phyloP scores from a whole-genome alignment of 768 basidiomycete species.

The Termitomyces sp. region DNA sequence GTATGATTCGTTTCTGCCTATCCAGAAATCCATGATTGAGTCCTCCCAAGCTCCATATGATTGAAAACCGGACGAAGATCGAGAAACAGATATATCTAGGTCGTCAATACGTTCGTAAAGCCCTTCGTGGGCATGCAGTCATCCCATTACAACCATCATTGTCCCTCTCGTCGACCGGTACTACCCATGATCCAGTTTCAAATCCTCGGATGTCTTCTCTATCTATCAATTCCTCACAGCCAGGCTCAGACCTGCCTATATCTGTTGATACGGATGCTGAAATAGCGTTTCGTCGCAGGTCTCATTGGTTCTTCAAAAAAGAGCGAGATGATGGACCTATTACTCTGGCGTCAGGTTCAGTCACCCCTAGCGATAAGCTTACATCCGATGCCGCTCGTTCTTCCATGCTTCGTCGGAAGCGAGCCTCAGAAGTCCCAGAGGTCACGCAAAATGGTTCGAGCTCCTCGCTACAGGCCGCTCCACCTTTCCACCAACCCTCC shows the following conservation, averaged over 20 bases:
- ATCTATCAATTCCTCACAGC: conserved; percentile 30
- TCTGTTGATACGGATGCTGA: conserved; percentile 82
- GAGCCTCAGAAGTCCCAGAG: conserved; percentile 39
- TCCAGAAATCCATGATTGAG: neutral
- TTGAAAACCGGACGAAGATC: conserved; percentile 84
- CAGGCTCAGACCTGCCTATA: conserved; percentile 50
- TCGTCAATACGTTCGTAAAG: conserved; percentile 64
- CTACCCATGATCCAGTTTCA: conserved; percentile 5
- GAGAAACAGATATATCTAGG: conserved; percentile 82
- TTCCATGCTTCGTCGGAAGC: conserved; percentile 42
- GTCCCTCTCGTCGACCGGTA: conserved; percentile 15
- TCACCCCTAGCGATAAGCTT: conserved; percentile 27
- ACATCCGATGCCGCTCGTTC: conserved; percentile 36
- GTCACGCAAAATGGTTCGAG: neutral
- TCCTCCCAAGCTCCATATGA: conserved; percentile 75
- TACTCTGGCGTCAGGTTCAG: conserved; percentile 29
- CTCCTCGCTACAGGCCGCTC: neutral
- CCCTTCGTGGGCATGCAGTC: conserved; percentile 35
- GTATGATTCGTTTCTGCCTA: conserved; percentile 35
- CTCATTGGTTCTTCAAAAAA: conserved; percentile 52
- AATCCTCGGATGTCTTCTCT: conserved; percentile 14
- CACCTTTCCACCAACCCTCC: neutral
- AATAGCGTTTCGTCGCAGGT: conserved; percentile 57
- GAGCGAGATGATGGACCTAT: conserved; percentile 33
- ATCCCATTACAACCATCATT: conserved; percentile 20